A percentile compares a stretch with the other conserved stretches of the same genome.
These are phyloP conservation scores for cucumber (Cucumis sativus) DNA, from an alignment of 306 rosid species.

Conservation along the genomic window Cucumber_9930_V3 NC_026661.2:9721001-9721500, in stretches of 20 bases:
- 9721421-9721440: no score
- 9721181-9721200: neutral
- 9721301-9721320: no score
- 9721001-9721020: neutral
- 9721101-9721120: neutral
- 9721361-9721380: no score
- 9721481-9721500: no score
- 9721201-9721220: neutral
- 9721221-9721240: neutral
- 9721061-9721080: neutral
- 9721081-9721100: neutral
- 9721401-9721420: no score
- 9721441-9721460: no score
- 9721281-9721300: no score
- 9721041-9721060: neutral
- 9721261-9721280: neutral
- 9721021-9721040: no score
- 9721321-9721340: no score
- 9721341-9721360: no score
- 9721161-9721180: neutral
- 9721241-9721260: neutral
- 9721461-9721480: no score
- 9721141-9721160: neutral
- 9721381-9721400: no score
- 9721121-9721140: neutral